These are phyloP conservation scores for Saccharomycopsis selenospora DNA, from an alignment of 805 yeast genomes.

Conservation along the genomic window DNA sequence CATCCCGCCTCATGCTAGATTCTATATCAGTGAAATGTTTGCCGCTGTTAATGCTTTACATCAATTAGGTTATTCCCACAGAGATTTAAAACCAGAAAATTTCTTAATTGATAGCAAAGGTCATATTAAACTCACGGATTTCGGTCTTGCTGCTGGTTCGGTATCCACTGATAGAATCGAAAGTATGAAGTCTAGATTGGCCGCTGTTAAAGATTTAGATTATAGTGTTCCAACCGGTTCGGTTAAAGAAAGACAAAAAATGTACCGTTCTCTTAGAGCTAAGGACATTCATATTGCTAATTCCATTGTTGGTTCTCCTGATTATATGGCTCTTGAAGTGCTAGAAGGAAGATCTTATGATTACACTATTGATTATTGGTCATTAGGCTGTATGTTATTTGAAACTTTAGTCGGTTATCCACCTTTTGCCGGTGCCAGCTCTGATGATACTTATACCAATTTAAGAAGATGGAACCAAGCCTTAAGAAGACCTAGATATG, in stretches of 20 bases:
- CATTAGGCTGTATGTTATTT: constrained; percentile 93
- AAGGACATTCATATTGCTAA: constrained; percentile 80
- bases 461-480: constrained; percentile 89
- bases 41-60: constrained; percentile 90
- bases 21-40: constrained; percentile 94
- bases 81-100: constrained; percentile 95
- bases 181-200: constrained; percentile 69
- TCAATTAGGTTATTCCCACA: constrained; percentile 90
- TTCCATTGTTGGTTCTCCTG: constrained; percentile 97
- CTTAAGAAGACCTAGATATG: constrained; percentile 82
- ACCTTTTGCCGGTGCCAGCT: constrained; percentile 89
- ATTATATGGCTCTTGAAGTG: constrained; percentile 97
- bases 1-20: constrained; percentile 92
- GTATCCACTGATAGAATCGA: constrained; percentile 90
- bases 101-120: constrained; percentile 85
- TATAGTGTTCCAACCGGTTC: constrained; percentile 58
- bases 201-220: constrained; percentile 68
- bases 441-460: constrained; percentile 92
- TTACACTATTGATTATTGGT: constrained; percentile 98
- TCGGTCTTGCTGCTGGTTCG: constrained; percentile 95
- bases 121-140: constrained; percentile 89
- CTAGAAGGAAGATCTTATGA: constrained; percentile 90
- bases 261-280: constrained; percentile 73
- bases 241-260: constrained; percentile 77
- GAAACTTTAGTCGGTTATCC: constrained; percentile 96